A percentile compares a stretch with the other conserved stretches of the same genome.
phyloP scores from a whole-genome alignment of 2,329 filamentous ascomycete genomes.

The Talaromyces sp. region DNA sequence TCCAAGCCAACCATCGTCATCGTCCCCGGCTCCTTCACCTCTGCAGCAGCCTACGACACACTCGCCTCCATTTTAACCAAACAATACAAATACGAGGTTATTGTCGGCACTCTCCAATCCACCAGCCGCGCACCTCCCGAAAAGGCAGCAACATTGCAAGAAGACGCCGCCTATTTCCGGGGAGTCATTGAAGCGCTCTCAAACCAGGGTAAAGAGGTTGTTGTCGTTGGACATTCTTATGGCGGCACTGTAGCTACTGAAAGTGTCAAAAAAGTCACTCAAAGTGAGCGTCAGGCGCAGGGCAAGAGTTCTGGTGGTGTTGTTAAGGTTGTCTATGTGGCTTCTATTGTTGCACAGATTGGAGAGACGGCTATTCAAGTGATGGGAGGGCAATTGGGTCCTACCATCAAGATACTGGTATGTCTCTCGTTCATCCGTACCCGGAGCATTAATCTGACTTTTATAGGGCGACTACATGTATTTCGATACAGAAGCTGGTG shows the following conservation, averaged over 20 bases:
- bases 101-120: conserved; percentile 19
- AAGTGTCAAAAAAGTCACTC: conserved; percentile 25
- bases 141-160: conserved; percentile 29
- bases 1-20: conserved; percentile 16
- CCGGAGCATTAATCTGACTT: not conserved
- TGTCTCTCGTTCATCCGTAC: not conserved
- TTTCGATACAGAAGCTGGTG: conserved; percentile 6
- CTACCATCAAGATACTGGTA: conserved; percentile 7
- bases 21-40: conserved; percentile 12
- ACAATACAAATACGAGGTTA: conserved; percentile 24
- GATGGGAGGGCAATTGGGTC: conserved; percentile 5
- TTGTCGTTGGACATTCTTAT: conserved; percentile 29
- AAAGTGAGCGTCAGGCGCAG: conserved; percentile 21
- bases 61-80: not conserved
- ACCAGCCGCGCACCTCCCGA: conserved; percentile 5
- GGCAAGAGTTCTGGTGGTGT: conserved; percentile 24
- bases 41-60: conserved; percentile 1
- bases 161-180: conserved; percentile 32
- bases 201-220: conserved; percentile 22
- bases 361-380: conserved; percentile 7
- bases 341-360: conserved; percentile 19
- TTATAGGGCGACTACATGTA: conserved; percentile 16
- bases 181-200: conserved; percentile 28
- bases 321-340: conserved; percentile 25
- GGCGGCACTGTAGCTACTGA: conserved; percentile 26